Percentiles rank a stretch among this genome's conserved stretches.
Evolutionary conservation across 257 asterid species (phyloP).

Genomic region (Agastache rugosa): DNA sequence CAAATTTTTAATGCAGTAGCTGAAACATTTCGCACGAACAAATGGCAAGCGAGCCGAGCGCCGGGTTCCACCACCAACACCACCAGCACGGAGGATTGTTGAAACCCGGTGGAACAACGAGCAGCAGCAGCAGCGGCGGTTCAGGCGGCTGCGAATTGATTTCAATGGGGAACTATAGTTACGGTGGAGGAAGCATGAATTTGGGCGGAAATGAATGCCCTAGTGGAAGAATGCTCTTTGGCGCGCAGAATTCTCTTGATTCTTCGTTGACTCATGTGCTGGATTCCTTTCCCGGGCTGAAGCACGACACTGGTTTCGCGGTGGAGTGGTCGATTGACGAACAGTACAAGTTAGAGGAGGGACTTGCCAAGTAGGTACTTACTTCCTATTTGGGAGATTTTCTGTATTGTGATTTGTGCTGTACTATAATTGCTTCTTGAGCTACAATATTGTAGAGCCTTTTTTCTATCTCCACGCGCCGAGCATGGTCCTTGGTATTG

Average conservation of each 20-base stretch:
- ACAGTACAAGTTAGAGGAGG: conserved; percentile 78
- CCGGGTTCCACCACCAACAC: conserved; percentile 50
- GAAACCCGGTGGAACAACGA: conserved; percentile 45
- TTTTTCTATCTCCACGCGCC: not conserved
- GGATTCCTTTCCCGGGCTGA: conserved; percentile 74
- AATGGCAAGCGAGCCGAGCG: conserved; percentile 71
- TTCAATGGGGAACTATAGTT: conserved; percentile 48
- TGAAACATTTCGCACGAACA: conserved; percentile 30
- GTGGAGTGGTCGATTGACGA: conserved; percentile 87
- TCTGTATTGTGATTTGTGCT: not conserved
- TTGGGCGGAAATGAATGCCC: conserved; percentile 49
- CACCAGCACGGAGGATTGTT: conserved; percentile 52
- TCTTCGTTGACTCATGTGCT: conserved; percentile 52
- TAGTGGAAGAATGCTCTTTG: conserved; percentile 53
- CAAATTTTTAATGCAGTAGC: conserved; percentile 32
- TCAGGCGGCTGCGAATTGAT: conserved; percentile 50
- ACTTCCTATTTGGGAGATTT: conserved; percentile 40
- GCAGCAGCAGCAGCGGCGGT: conserved; percentile 46
- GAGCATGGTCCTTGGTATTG: conserved; percentile 5
- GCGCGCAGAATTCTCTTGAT: conserved; percentile 49
- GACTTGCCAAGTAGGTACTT: conserved; percentile 83
- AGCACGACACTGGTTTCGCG: conserved; percentile 78
- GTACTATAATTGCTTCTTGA: conserved; percentile 6
- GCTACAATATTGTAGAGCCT: not conserved
- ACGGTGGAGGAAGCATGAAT: conserved; percentile 43